These are phyloP conservation scores for Microdochium paspali DNA, from an alignment of 2,329 filamentous ascomycete species.

Conservation along the genomic window DNA sequence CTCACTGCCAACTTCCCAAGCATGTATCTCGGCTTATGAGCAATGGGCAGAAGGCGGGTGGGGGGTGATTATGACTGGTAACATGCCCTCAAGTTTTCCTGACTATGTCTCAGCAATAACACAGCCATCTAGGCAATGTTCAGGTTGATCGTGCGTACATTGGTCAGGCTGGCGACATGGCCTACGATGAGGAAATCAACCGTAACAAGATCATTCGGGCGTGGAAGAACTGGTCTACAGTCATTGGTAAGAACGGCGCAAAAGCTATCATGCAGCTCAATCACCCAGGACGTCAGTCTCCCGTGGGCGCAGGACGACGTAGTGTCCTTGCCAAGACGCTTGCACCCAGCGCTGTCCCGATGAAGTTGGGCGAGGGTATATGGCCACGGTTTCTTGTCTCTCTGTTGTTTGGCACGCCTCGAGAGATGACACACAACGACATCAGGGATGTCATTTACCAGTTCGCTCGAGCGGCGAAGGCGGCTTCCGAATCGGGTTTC, in stretches of 20 bases:
- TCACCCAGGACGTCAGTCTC: conserved; percentile 36
- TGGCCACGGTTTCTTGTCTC: conserved; percentile 19
- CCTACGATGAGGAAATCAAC: conserved; percentile 19
- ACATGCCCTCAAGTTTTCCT: not conserved
- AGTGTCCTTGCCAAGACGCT: conserved; percentile 27
- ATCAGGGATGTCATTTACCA: conserved; percentile 40
- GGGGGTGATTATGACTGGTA: conserved; percentile 40
- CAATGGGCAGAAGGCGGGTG: conserved; percentile 44
- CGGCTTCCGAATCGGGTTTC: conserved; percentile 35
- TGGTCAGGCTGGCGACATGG: conserved; percentile 22
- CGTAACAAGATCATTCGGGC: conserved; percentile 17
- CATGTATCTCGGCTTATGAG: conserved; percentile 34
- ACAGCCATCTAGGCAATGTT: conserved; percentile 4
- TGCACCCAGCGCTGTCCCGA: conserved; percentile 30
- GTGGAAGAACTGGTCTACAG: conserved; percentile 27
- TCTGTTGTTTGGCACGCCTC: conserved; percentile 42
- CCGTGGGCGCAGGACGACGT: conserved; percentile 24
- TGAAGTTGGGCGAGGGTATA: conserved; percentile 28
- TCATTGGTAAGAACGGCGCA: conserved; percentile 20
- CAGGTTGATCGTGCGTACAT: conserved; percentile 25
- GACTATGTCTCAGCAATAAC: no score
- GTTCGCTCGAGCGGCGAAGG: conserved; percentile 42
- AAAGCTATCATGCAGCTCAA: conserved; percentile 33
- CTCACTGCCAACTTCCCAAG: conserved; percentile 28
- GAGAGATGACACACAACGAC: conserved; percentile 44